Evolutionary conservation across 2,329 filamentous ascomycete genomes (phyloP), one percentile per base, ranked within the genome.

Genomic region (Trichophyton simii): DNA sequence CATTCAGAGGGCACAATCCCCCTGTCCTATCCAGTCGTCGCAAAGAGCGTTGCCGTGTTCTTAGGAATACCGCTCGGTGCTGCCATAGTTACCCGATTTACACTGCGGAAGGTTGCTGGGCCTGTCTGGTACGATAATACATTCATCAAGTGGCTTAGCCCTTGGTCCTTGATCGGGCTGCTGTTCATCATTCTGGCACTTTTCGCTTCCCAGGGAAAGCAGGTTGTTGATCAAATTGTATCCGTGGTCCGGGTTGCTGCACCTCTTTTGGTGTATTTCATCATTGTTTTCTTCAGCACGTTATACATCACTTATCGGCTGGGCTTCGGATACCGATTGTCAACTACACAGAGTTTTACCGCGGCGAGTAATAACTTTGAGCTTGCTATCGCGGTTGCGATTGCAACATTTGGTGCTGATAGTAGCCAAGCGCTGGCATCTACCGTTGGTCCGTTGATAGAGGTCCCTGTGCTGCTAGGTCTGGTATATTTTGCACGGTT

Each of bases 361-460:
- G 91, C 89, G 0, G 88, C 89, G 0, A 95, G 90, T 71, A 96
- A 96, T 70, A 95, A 96, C 71, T 96, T 96, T 68, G 91, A 96
- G 76, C 77, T 96, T 25, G 89, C 91, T 0, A 95, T 96, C 73
- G 90, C 90, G 0, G 90, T 96, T 0, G 88, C 88, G 0, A 85
- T 95, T 2, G 87, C 90, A 0, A 87, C 87, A 0, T 95, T 87
- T 73, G 91, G 90, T 0, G 80, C 86, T 0, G 77, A 87, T 46
- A 92, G 88, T 67, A 84, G 91, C 58, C 85, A 95, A 73, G 90
- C 90, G 0, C 76, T 95, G 52, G 89, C 91, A 0, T 80, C 87
- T 6, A 95, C 90, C 0, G 89, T 95, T 0, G 89, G 90, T 0
- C 91, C 91, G 2, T 73, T 95, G 66, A 87, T 96, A 59, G 90